phyloP scores from a whole-genome alignment of 208 protist species.

The Trypanosoma rangeli region DNA sequence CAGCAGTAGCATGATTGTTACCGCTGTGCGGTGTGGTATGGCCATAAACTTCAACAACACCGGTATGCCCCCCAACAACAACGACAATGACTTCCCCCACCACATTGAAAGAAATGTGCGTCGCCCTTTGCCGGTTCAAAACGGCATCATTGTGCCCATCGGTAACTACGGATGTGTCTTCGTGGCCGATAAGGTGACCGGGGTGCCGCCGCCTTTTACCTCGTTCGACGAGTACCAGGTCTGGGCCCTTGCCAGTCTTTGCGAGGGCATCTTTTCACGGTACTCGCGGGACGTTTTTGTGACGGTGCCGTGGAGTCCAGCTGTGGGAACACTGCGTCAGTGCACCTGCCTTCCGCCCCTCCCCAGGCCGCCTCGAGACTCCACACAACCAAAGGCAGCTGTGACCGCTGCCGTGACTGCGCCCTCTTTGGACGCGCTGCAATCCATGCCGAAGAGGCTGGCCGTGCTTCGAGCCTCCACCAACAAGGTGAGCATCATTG shows the following conservation, averaged over 20 bases:
- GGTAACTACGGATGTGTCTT: slow-evolving; percentile 61
- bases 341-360: slow-evolving; percentile 22
- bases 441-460: slow-evolving; percentile 10
- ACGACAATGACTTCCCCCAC: not conserved
- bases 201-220: slow-evolving; percentile 34
- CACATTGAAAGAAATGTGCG: slow-evolving; percentile 10
- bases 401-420: not conserved
- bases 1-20: slow-evolving; percentile 47
- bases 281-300: slow-evolving; percentile 62
- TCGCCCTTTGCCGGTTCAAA: slow-evolving; percentile 33
- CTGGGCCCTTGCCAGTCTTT: slow-evolving; percentile 58
- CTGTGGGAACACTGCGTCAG: slow-evolving; percentile 31
- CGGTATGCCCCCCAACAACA: not conserved
- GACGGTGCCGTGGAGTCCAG: slow-evolving; percentile 33
- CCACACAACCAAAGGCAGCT: not conserved
- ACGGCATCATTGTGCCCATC: slow-evolving; percentile 56
- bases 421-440: not conserved
- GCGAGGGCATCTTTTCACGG: slow-evolving; percentile 53
- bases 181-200: slow-evolving; percentile 52
- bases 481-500: not conserved
- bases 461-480: slow-evolving; percentile 6
- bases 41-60: slow-evolving; percentile 61
- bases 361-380: not conserved
- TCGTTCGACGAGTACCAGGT: slow-evolving; percentile 65
- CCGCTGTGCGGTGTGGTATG: slow-evolving; percentile 54